Evolutionary conservation across 441 rosid genomes (phyloP).

Genomic region (Croton laevigatus): DNA sequence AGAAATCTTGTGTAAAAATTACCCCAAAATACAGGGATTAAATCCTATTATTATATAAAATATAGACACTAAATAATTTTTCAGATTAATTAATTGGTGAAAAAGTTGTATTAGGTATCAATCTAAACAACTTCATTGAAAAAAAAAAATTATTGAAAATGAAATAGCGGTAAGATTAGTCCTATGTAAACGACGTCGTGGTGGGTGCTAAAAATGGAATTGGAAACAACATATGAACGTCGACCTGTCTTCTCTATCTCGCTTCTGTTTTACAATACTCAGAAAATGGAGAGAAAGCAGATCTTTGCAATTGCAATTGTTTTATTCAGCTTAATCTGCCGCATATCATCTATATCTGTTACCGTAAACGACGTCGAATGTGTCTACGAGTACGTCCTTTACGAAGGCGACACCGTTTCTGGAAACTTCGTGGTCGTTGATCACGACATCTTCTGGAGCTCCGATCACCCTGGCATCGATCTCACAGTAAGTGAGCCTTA

Average conservation of each 20-base stretch:
- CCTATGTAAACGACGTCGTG: not conserved
- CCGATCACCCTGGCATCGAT: slow-evolving; percentile 97
- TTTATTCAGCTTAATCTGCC: slow-evolving; percentile 38
- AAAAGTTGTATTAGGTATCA: too few species aligned
- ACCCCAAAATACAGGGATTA: too few species aligned
- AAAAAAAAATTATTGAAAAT: too few species aligned
- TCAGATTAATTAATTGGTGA: too few species aligned
- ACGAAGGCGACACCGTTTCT: slow-evolving; percentile 84
- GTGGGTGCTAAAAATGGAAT: not conserved
- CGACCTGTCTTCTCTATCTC: too few species aligned
- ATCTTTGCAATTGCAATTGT: slow-evolving; percentile 25
- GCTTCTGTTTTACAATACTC: not conserved
- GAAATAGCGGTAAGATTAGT: too few species aligned
- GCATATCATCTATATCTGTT: slow-evolving; percentile 69
- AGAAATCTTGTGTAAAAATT: too few species aligned
- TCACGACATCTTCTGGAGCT: slow-evolving; percentile 93
- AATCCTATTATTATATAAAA: too few species aligned
- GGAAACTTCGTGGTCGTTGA: slow-evolving; percentile 98
- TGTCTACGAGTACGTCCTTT: slow-evolving; percentile 88
- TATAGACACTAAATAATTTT: too few species aligned
- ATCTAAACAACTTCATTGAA: too few species aligned
- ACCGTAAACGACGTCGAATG: slow-evolving; percentile 89
- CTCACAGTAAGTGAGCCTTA: slow-evolving; percentile 46
- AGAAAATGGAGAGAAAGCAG: slow-evolving; percentile 36
- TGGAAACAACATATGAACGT: too few species aligned